Percentiles rank a stretch among this genome's conserved stretches.
Evolutionary conservation across 768 basidiomycete genomes (phyloP).

Genomic region (Collybia sordida): DNA sequence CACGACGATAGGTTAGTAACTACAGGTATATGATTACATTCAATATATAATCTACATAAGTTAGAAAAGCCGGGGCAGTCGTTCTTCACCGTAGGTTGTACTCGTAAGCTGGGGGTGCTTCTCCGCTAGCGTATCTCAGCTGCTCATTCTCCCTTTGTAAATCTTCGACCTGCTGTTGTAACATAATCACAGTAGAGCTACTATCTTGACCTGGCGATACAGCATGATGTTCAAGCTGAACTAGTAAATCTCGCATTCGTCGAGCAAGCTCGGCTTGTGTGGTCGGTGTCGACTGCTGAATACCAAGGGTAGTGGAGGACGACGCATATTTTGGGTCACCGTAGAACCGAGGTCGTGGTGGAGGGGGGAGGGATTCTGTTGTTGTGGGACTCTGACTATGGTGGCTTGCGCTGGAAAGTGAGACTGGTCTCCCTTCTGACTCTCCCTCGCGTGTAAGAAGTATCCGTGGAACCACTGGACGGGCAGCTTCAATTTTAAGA

Average conservation of each 20-base stretch:
- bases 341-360: neutral
- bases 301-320: neutral
- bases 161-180: constrained; percentile 8
- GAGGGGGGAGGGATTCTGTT: constrained; percentile 1
- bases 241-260: constrained; percentile 9
- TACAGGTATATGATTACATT: no score
- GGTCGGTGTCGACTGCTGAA: neutral
- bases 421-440: neutral
- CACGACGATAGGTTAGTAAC: no score
- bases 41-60: no score
- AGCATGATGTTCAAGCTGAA: constrained; percentile 6
- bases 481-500: neutral
- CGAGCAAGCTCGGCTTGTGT: constrained; percentile 3
- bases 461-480: constrained; percentile 3
- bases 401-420: constrained; percentile 4
- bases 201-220: neutral
- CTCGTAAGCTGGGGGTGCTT: constrained; percentile 10
- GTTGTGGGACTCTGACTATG: neutral
- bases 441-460: constrained; percentile 8
- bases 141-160: constrained; percentile 10
- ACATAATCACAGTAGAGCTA: neutral
- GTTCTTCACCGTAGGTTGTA: no score
- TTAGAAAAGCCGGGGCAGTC: no score
- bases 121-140: neutral
- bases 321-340: neutral